Evolutionary conservation across 2,329 filamentous ascomycete genomes (phyloP), one percentile per base, ranked within the genome.

Genomic region (Aureobasidium lini): DNA sequence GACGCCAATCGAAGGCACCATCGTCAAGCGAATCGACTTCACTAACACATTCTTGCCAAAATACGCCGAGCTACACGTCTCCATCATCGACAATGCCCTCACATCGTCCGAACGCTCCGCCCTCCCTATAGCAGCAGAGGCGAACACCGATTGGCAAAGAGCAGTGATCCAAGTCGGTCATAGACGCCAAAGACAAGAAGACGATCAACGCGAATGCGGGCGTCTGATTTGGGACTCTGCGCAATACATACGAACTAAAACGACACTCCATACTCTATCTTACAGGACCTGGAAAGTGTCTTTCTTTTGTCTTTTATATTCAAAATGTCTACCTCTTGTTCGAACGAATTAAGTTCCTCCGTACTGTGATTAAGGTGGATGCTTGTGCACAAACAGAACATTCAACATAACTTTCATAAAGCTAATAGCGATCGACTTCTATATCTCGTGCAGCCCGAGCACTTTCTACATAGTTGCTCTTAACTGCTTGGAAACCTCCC

Each of bases 181-280:
- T 4, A 87, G 87, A 3, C 75, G 70, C 60, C 85, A 93, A 71
- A 71, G 77, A 2, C 70, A 84, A 43, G 73, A 78, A 4, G 75
- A 80, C 1, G 79, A 83, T 8, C 82, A 83, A 50, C 79, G 89
- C 15, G 85, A 88, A 62, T 86, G 86, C 66, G 86, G 86, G n/a
- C 81, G 89, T 3, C 89, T 93, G 63, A 86, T 94, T 64, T 89
- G 85, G 81, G 88, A 94, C 67, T 73, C 80, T 13, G 75, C 79
- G 50, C 80, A 15, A 81, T 23, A 23, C 23, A 23, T 23, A 23
- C 23, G 23, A 23, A 23, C 4, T 3, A 23, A 23, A 23, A 23
- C 23, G 23, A 23, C 23, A 23, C 23, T 23, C 23, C 2, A 23
- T 23, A 23, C 23, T 23, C 23, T 23, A 23, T 23, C 23, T 23